Percentiles rank a stretch among this genome's conserved stretches.
Conservation (phyloP, 257 asterid species). For the Solanum clarkiae region DNA sequence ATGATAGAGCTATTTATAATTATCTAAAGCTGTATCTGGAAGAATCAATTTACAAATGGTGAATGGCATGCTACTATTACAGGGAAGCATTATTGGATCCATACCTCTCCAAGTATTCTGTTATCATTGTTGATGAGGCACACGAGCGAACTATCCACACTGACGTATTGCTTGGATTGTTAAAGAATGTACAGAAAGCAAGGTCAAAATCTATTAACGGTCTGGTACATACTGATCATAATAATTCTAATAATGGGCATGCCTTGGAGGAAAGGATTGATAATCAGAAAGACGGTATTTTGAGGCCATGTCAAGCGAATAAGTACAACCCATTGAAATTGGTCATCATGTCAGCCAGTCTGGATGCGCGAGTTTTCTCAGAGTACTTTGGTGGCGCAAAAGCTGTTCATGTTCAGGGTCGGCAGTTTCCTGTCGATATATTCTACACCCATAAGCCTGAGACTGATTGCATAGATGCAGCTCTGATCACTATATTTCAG, state of each 20-base stretch:
- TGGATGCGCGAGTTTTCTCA: slow-evolving; percentile 74
- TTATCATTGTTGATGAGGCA: slow-evolving; percentile 92
- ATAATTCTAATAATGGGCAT: slow-evolving; percentile 18
- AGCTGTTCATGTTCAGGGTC: slow-evolving; percentile 92
- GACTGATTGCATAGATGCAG: slow-evolving; percentile 86
- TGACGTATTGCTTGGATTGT: slow-evolving; percentile 86
- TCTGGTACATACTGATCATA: slow-evolving; percentile 8
- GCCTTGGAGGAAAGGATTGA: slow-evolving; percentile 16
- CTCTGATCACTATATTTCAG: slow-evolving; percentile 90
- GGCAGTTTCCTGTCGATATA: slow-evolving; percentile 75
- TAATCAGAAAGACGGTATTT: slow-evolving; percentile 12
- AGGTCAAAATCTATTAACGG: slow-evolving; percentile 41
- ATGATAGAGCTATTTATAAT: neutral
- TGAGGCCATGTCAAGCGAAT: slow-evolving; percentile 32
- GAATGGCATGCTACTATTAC: neutral
- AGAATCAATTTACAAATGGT: neutral
- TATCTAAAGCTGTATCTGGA: neutral
- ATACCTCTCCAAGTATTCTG: slow-evolving; percentile 77
- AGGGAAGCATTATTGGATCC: slow-evolving; percentile 95
- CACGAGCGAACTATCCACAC: slow-evolving; percentile 98
- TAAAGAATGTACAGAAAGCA: slow-evolving; percentile 68
- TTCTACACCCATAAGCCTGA: slow-evolving; percentile 71
- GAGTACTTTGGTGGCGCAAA: slow-evolving; percentile 88
- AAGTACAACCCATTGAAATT: slow-evolving; percentile 60
- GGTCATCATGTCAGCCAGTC: slow-evolving; percentile 93